Base-by-base conservation (phyloP, 805 yeast genomes). In the Starmera pachycereana region DNA sequence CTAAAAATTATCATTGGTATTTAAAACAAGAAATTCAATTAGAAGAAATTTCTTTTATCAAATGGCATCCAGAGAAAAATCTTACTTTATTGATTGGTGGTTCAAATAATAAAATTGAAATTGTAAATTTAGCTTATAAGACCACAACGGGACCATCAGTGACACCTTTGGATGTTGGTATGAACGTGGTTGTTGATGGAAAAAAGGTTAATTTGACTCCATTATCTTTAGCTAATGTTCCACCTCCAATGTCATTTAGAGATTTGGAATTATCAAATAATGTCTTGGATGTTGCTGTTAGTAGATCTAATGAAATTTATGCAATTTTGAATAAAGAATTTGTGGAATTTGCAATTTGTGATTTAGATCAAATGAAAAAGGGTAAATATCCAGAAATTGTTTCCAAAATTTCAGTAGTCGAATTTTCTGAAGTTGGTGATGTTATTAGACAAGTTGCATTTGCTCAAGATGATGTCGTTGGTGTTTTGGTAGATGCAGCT, bases 1-100 rank as follows among this genome's bases (percentile, higher is more conserved):
- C 84, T 4, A 88, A 85, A 55, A 92, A 92, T 60, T 92, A 89
- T 60, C 94, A 89, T 55, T 92, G 98, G 98, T 88, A 84, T 60
- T 68, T 89, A 50, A 92, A 92, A 54, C 94, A 84, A 58, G 94
- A 83, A 52, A 60, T 89, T 3, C 50, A 53, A 2, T 13, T 34
- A 29, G 43, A 50, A 8, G 41, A 53, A 19, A 54, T 67, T 29
- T 47, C 50, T 27, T 78, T 70, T 51, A 63, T 74, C 37, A 74
- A 71, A 53, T 92, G 96, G 78, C 97, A 90, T 55, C 90, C 94
- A 1, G 97, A 89, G 56, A 83, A 85, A 55, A 87, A 94, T 2
- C 69, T 80, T 33, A 78, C 84, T 29, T 56, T 89, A 38, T 70
- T 88, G 71, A 62, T 83, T 38, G 87, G 81, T 13, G 87, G 81